These are phyloP conservation scores for Hyaloscypha hepaticicola DNA, from an alignment of 495 filamentous ascomycete genomes.

Conservation along the genomic window DNA sequence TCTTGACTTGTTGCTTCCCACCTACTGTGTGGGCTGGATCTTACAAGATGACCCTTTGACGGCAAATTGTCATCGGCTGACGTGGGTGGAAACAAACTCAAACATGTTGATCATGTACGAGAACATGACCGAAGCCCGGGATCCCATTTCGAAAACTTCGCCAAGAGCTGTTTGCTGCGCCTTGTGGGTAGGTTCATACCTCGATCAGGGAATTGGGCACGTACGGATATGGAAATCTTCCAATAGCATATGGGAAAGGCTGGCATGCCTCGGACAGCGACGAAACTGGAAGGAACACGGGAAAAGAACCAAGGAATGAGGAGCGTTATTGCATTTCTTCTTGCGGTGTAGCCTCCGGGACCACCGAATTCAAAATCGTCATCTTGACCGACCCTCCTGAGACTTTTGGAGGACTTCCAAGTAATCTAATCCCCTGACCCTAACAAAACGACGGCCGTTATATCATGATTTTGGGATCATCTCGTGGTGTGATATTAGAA, in stretches of 20 bases:
- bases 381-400: background rate
- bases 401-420: background rate
- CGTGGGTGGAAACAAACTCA: background rate
- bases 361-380: background rate
- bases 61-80: background rate
- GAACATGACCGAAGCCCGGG: background rate
- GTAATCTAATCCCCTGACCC: background rate
- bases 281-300: background rate
- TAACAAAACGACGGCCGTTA: constrained; percentile 3
- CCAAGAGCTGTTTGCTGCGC: background rate
- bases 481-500: constrained; percentile 17
- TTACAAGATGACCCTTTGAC: background rate
- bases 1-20: background rate
- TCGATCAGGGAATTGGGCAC: background rate
- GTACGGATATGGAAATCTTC: background rate
- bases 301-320: background rate
- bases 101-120: background rate
- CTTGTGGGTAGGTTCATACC: background rate
- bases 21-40: background rate
- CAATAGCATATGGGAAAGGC: background rate
- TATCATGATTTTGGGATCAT: constrained; percentile 1
- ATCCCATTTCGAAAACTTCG: background rate
- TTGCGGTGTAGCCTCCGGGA: background rate
- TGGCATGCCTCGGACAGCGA: background rate
- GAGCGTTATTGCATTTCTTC: background rate